Conservation (phyloP, 2,329 filamentous ascomycete species). For the Zelopaecilomyces penicillatus region DNA sequence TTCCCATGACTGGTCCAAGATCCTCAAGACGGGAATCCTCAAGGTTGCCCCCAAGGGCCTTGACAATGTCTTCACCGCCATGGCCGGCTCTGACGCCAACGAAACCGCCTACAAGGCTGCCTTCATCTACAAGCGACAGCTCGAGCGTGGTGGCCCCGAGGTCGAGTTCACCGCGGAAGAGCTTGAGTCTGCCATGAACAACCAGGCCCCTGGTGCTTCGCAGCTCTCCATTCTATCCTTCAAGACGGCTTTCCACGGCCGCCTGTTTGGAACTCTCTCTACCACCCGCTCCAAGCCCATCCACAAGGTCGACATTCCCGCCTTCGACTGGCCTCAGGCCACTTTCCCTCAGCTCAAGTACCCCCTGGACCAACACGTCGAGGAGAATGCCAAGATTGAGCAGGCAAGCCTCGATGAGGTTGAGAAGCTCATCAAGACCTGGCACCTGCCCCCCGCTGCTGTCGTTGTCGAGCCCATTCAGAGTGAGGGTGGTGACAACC, state of each 20-base stretch:
- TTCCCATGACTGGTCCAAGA: slow-evolving; percentile 70
- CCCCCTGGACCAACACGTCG: slow-evolving; percentile 68
- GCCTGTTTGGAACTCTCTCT: slow-evolving; percentile 77
- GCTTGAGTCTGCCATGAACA: slow-evolving; percentile 67
- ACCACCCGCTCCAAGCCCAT: slow-evolving; percentile 90
- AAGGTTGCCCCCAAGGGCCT: slow-evolving; percentile 75
- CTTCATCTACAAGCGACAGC: slow-evolving; percentile 83
- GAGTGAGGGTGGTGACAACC: slow-evolving; percentile 91
- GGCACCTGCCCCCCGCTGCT: slow-evolving; percentile 71
- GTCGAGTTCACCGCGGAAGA: slow-evolving; percentile 77
- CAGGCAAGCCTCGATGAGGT: slow-evolving; percentile 73
- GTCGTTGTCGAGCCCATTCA: slow-evolving; percentile 86
- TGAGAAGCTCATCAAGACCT: slow-evolving; percentile 71
- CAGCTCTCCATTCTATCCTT: slow-evolving; percentile 79
- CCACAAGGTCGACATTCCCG: slow-evolving; percentile 90
- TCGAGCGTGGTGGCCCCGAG: slow-evolving; percentile 67
- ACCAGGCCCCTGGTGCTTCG: slow-evolving; percentile 68
- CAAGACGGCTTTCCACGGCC: slow-evolving; percentile 82
- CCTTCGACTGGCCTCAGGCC: slow-evolving; percentile 91
- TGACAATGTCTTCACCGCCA: slow-evolving; percentile 83
- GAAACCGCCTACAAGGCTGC: slow-evolving; percentile 93
- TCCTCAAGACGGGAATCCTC: slow-evolving; percentile 73
- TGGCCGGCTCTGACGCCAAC: slow-evolving; percentile 86
- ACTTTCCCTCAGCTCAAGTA: slow-evolving; percentile 82
- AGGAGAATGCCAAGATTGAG: slow-evolving; percentile 77